Conservation (phyloP, 768 basidiomycete genomes). For the Ephemerocybe angulata region DNA sequence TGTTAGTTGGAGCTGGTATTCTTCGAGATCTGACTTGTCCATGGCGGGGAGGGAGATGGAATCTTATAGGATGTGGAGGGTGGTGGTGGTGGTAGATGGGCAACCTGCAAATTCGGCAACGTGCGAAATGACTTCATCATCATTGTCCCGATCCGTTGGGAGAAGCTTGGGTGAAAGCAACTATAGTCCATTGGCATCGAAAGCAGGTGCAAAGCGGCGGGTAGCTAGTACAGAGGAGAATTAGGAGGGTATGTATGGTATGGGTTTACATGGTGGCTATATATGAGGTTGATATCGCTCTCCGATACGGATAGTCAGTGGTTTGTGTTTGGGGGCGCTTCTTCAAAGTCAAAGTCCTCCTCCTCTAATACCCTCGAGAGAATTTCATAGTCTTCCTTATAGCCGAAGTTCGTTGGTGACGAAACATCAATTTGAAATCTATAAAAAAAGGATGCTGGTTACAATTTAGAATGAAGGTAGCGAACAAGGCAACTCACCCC, state of each 20-base stretch:
- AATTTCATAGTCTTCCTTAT: constrained; percentile 43
- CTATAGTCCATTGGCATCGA: no score
- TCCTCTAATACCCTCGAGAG: no score
- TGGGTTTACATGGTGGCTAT: no score
- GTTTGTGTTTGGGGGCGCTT: no score
- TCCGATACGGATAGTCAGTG: no score
- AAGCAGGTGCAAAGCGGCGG: no score
- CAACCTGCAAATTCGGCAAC: constrained; percentile 1
- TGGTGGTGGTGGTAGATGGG: background rate
- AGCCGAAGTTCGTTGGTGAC: constrained; percentile 41
- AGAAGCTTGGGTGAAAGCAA: no score
- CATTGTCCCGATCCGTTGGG: background rate
- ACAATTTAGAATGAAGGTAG: background rate
- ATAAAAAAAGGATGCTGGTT: background rate
- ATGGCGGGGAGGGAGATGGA: constrained; percentile 22
- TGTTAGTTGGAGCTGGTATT: constrained; percentile 85
- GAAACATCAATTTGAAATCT: constrained; percentile 55
- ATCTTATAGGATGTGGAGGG: constrained; percentile 3
- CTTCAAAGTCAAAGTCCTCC: no score
- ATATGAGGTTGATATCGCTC: no score
- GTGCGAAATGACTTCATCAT: constrained; percentile 10
- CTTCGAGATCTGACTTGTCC: constrained; percentile 79
- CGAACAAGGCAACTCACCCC: constrained; percentile 40
- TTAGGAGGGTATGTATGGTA: no score
- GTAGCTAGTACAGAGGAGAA: no score